phyloP scores from a whole-genome alignment of 176 grass and related monocot genomes.

The Pontederia crassipes region DNA sequence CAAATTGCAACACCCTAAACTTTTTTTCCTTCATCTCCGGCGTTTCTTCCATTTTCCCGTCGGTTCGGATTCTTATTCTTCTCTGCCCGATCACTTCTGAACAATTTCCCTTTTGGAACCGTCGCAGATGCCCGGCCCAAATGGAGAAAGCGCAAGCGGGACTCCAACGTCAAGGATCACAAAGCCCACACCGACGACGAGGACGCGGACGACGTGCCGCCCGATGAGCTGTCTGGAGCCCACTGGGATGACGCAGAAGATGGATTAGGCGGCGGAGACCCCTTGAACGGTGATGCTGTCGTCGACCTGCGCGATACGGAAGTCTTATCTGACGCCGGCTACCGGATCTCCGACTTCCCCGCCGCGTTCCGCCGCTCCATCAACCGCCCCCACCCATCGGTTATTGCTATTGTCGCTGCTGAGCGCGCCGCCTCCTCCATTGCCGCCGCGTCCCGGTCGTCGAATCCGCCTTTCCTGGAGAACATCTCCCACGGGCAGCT shows the following conservation, averaged over 20 bases:
- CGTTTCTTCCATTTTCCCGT: neutral
- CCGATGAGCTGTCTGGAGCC: conserved; percentile 18
- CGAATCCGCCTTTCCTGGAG: conserved; percentile 34
- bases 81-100: neutral
- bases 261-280: conserved; percentile 16
- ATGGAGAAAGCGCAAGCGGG: conserved; percentile 89
- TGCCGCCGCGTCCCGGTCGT: neutral
- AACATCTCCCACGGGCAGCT: conserved; percentile 92
- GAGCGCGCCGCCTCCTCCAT: conserved; percentile 25
- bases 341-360: conserved; percentile 58
- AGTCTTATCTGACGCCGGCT: conserved; percentile 37
- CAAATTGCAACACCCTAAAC: neutral
- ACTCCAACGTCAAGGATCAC: conserved; percentile 31
- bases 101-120: conserved; percentile 1
- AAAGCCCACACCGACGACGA: conserved; percentile 34
- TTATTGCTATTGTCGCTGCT: conserved; percentile 54
- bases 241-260: conserved; percentile 13
- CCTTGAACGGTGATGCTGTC: conserved; percentile 24
- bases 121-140: conserved; percentile 70
- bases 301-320: conserved; percentile 64
- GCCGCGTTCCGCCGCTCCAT: conserved; percentile 37
- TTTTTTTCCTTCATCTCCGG: neutral
- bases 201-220: conserved; percentile 16
- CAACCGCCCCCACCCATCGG: conserved; percentile 56
- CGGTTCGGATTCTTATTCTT: neutral